phyloP scores from a whole-genome alignment of 257 asterid genomes.

The Nicotiana sylvestris region DNA sequence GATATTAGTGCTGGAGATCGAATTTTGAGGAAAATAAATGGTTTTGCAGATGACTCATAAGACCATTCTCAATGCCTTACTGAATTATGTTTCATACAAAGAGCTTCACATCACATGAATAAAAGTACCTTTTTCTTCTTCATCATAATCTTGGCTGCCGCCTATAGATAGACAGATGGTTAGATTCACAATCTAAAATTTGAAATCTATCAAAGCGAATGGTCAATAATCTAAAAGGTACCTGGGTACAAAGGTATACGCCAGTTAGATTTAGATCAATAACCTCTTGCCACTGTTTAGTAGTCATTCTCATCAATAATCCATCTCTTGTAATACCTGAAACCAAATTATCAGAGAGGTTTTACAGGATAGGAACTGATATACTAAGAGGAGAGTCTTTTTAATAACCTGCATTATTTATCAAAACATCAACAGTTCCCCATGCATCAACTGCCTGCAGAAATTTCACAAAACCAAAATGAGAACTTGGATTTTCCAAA shows the following conservation, averaged over 20 bases:
- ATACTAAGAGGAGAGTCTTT: slow-evolving; percentile 6
- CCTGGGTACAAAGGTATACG: slow-evolving; percentile 93
- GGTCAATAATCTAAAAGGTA: slow-evolving; percentile 14
- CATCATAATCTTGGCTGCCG: slow-evolving; percentile 97
- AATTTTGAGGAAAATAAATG: background rate
- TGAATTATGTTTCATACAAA: background rate
- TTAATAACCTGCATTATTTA: slow-evolving; percentile 85
- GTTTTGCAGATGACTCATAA: background rate
- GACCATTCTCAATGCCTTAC: background rate
- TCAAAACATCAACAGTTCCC: slow-evolving; percentile 84
- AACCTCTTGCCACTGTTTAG: slow-evolving; percentile 94
- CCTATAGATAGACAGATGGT: slow-evolving; percentile 44
- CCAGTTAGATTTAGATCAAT: slow-evolving; percentile 94
- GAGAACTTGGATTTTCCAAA: slow-evolving; percentile 15
- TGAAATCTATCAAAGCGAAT: slow-evolving; percentile 2
- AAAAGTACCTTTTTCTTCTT: slow-evolving; percentile 83
- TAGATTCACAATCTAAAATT: slow-evolving; percentile 17
- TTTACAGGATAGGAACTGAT: background rate
- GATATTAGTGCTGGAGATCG: background rate
- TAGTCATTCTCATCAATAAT: slow-evolving; percentile 91
- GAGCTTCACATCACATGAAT: background rate
- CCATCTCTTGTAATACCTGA: slow-evolving; percentile 94
- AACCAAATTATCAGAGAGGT: background rate
- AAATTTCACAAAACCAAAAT: slow-evolving; percentile 25
- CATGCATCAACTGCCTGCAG: slow-evolving; percentile 86